These are phyloP conservation scores for Aegilops sharonensis DNA, from an alignment of 176 grass and related monocot species.

Conservation along the genomic window DNA sequence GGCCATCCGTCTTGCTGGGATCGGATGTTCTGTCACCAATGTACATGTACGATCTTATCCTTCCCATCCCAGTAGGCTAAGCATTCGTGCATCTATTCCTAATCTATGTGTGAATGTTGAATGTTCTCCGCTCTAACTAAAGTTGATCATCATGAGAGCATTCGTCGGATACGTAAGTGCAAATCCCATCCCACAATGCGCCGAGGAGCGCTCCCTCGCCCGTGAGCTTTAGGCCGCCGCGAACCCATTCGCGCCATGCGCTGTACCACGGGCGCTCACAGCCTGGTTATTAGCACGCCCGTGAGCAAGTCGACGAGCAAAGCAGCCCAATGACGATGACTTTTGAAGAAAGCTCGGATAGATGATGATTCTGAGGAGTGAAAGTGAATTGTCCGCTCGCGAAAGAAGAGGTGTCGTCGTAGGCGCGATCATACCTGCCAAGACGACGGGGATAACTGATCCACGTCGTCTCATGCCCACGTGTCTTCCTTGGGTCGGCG, in stretches of 20 bases:
- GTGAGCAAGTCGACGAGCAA: not conserved
- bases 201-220: not conserved
- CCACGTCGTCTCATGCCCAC: not conserved
- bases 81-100: no score
- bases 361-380: not conserved
- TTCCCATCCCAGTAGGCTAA: not conserved
- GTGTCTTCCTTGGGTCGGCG: not conserved
- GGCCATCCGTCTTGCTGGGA: not conserved
- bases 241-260: not conserved
- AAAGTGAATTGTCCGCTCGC: not conserved
- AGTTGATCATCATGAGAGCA: not conserved
- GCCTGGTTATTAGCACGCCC: not conserved
- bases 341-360: not conserved
- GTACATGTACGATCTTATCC: not conserved
- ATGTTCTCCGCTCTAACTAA: no score
- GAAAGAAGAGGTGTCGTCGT: not conserved
- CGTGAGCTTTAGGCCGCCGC: not conserved
- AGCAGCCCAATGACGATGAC: not conserved
- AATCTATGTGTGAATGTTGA: no score
- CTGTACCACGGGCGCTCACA: not conserved
- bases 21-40: not conserved
- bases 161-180: not conserved
- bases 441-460: not conserved
- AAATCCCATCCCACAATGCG: not conserved
- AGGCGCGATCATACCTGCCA: not conserved